Percentiles rank a stretch among this genome's conserved stretches.
These are phyloP conservation scores for Halophytophthora polymorphica DNA, from an alignment of 352 stramenopile species.

Conservation along the genomic window DNA sequence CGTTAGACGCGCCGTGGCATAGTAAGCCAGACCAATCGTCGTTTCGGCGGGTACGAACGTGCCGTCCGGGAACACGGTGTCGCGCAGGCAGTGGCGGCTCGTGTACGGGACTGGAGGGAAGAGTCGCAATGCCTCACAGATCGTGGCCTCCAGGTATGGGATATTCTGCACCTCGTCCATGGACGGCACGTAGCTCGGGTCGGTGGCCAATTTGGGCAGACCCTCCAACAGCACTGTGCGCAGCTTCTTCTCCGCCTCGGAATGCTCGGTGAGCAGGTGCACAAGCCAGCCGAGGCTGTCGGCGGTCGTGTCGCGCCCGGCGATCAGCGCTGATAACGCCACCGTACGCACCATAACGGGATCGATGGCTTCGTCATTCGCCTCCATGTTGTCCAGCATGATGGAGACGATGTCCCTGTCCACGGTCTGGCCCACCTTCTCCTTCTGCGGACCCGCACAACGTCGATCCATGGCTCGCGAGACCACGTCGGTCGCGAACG, in stretches of 20 bases:
- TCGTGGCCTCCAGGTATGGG: slow-evolving; percentile 37
- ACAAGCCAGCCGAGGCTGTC: slow-evolving; percentile 36
- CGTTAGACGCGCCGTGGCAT: slow-evolving; percentile 25
- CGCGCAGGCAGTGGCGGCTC: slow-evolving; percentile 19
- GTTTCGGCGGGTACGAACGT: slow-evolving; percentile 20
- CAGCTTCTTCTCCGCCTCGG: slow-evolving; percentile 18
- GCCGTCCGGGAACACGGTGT: slow-evolving; percentile 27
- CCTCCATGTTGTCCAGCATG: slow-evolving; percentile 27
- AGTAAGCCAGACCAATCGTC: slow-evolving; percentile 20
- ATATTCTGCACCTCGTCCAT: slow-evolving; percentile 42
- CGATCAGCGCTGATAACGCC: slow-evolving; percentile 2
- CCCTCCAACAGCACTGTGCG: slow-evolving; percentile 13
- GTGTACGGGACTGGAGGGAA: slow-evolving; percentile 33
- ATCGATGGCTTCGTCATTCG: slow-evolving; percentile 1
- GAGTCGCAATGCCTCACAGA: slow-evolving; percentile 44
- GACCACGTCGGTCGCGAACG: slow-evolving; percentile 40
- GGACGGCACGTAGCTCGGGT: slow-evolving; percentile 9
- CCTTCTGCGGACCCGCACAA: slow-evolving; percentile 9
- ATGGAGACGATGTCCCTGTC: slow-evolving; percentile 33
- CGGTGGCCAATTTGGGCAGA: slow-evolving; percentile 3
- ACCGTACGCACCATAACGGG: too few relatives aligned
- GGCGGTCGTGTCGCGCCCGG: slow-evolving; percentile 10
- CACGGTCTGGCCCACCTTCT: slow-evolving; percentile 3
- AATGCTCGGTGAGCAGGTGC: slow-evolving; percentile 36
- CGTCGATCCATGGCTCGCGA: slow-evolving; percentile 24